These are phyloP conservation scores for Lasiodiplodia theobromae DNA, from an alignment of 2,329 filamentous ascomycete species.

Conservation along the genomic window DNA sequence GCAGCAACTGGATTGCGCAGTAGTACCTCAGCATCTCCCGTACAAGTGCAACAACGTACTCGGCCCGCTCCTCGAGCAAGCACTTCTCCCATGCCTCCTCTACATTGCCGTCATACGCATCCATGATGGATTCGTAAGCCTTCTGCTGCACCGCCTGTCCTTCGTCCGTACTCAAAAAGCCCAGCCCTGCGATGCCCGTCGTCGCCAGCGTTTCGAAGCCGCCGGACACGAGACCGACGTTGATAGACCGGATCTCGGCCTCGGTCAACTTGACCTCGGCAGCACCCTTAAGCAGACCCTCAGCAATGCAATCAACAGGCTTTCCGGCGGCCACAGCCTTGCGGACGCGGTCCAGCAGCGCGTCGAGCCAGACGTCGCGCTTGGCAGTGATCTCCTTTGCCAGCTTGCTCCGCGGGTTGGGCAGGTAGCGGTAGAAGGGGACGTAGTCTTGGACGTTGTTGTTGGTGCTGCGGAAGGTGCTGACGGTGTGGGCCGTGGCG, in stretches of 20 bases:
- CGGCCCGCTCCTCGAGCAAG: slow-evolving; percentile 21
- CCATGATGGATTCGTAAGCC: slow-evolving; percentile 25
- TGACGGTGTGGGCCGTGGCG: slow-evolving; percentile 9
- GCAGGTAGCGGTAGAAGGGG: slow-evolving; percentile 12
- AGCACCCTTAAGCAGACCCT: not conserved
- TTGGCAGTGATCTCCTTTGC: not conserved
- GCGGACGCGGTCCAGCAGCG: slow-evolving; percentile 13
- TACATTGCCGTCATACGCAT: not conserved
- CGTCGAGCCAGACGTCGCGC: slow-evolving; percentile 28
- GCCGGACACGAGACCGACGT: slow-evolving; percentile 20
- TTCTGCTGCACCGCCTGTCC: slow-evolving; percentile 19
- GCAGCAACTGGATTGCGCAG: slow-evolving; percentile 28
- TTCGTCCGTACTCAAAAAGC: not conserved
- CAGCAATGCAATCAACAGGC: slow-evolving; percentile 20
- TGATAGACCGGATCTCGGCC: slow-evolving; percentile 28
- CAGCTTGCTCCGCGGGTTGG: slow-evolving; percentile 8
- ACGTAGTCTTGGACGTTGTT: slow-evolving; percentile 27
- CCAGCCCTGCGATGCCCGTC: slow-evolving; percentile 21
- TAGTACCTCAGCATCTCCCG: slow-evolving; percentile 28
- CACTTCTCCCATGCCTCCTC: slow-evolving; percentile 27
- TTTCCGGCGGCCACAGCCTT: slow-evolving; percentile 8
- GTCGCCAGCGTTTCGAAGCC: slow-evolving; percentile 28
- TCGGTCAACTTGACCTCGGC: slow-evolving; percentile 9
- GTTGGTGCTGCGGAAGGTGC: slow-evolving; percentile 27
- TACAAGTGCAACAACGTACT: slow-evolving; percentile 26